Percentiles rank a stretch among this genome's conserved stretches.
phyloP scores from a whole-genome alignment of 768 basidiomycete genomes.

The Lepiota brunneoincarnata region DNA sequence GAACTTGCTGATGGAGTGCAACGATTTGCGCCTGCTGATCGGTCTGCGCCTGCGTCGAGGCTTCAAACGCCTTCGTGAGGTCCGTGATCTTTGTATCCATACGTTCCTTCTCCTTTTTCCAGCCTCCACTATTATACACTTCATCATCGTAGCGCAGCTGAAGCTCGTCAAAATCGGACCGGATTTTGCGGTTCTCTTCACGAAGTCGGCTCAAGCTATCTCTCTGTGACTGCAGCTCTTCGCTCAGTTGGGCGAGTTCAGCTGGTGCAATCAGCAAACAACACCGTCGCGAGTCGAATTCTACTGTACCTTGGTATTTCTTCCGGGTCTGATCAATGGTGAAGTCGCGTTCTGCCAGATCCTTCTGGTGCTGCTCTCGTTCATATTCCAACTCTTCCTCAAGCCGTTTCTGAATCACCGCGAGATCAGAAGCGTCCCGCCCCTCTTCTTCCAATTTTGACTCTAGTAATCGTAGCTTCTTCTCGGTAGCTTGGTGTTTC shows the following conservation, averaged over 20 bases:
- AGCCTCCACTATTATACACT: slow-evolving; percentile 70
- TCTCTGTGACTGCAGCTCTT: slow-evolving; percentile 79
- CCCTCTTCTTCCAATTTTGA: slow-evolving; percentile 63
- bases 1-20: slow-evolving; percentile 80
- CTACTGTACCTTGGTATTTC: slow-evolving; percentile 73
- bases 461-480: slow-evolving; percentile 56
- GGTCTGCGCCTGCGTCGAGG: slow-evolving; percentile 64
- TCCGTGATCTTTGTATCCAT: slow-evolving; percentile 81
- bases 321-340: slow-evolving; percentile 77
- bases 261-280: slow-evolving; percentile 33
- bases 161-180: slow-evolving; percentile 74
- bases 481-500: slow-evolving; percentile 47
- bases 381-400: slow-evolving; percentile 77
- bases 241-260: slow-evolving; percentile 75
- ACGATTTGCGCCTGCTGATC: slow-evolving; percentile 87
- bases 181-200: slow-evolving; percentile 76
- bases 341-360: slow-evolving; percentile 78
- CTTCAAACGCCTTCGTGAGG: slow-evolving; percentile 71
- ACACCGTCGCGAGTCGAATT: neutral
- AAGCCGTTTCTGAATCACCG: slow-evolving; percentile 62
- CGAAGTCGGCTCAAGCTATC: slow-evolving; percentile 73
- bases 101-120: slow-evolving; percentile 88
- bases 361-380: slow-evolving; percentile 74
- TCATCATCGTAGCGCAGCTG: slow-evolving; percentile 77
- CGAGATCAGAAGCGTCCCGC: slow-evolving; percentile 65